Evolutionary conservation across 176 grass and related monocot genomes (phyloP), one percentile per base, ranked within the genome.

Genomic region (Cocos nucifera): DNA sequence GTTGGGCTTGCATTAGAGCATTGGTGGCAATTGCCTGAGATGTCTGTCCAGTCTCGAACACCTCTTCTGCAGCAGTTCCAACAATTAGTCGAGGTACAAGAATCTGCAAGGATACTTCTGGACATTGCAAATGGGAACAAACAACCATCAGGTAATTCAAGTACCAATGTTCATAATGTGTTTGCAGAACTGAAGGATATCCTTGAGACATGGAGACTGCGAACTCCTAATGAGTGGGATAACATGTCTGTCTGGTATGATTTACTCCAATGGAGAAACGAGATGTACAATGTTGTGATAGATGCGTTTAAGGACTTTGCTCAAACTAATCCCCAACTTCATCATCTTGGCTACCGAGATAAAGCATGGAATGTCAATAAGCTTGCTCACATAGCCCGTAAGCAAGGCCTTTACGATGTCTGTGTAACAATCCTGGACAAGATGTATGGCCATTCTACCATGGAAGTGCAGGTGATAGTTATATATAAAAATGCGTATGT

Each of bases 361-460:
- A 86, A 98, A 56, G 93, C 93, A 70, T 98, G 93, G 93, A 98
- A 98, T 74, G 93, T 98, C 64, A 98, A 98, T 71, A 98, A 98
- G 75, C 84, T 98, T 26, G 93, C 93, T 57, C 93, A 81, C 71
- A 88, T 98, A 72, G 70, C 93, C 66, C 88, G 93, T 63, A 98
- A 92, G 64, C 87, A 98, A 78, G 84, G 93, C 58, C 93, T 92
- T 65, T 81, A 86, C 73, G 87, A 92, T 81, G 93, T 98, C 57
- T 98, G 93, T 83, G 93, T 92, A 53, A 83, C 82, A 70, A 98
- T 98, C 83, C 79, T 98, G 15, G 88, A 92, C 69, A 92, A 92
- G 73, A 92, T 98, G 88, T 98, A 98, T 80, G 93, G 93, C 8
- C 93, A 98, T 88, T 81, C 84, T 75, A 98, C 93, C 23, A 98